A percentile compares a stretch with the other conserved stretches of the same genome.
These are phyloP conservation scores for Musa schizocarpa DNA, from an alignment of 176 grass and related monocot genomes.

Conservation along the genomic window DNA sequence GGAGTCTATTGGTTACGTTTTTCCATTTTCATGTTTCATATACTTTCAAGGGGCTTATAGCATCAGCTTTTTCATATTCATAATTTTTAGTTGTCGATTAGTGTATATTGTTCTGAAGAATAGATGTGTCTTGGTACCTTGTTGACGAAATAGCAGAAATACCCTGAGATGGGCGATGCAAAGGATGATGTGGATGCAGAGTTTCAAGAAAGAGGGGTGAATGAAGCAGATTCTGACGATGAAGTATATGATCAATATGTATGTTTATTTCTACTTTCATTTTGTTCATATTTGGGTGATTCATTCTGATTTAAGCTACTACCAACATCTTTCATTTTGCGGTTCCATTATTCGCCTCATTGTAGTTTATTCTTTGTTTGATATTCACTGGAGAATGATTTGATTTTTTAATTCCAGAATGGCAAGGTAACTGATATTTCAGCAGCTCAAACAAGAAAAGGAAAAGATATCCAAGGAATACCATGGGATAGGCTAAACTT, in stretches of 20 bases:
- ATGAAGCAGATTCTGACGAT: conserved; percentile 51
- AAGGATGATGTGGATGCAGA: conserved; percentile 37
- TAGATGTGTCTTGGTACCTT: too few species aligned
- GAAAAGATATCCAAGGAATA: conserved; percentile 86
- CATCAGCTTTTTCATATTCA: too few species aligned
- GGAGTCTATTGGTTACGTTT: neutral
- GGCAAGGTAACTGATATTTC: conserved; percentile 36
- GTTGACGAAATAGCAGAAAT: conserved; percentile 40
- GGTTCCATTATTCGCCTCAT: neutral
- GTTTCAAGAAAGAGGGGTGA: conserved; percentile 24
- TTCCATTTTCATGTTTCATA: too few species aligned
- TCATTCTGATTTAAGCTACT: neutral
- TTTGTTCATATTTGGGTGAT: conserved; percentile 4
- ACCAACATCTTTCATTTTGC: neutral
- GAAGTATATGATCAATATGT: conserved; percentile 50
- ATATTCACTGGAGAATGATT: neutral
- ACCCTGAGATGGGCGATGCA: conserved; percentile 30
- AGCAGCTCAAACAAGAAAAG: conserved; percentile 44
- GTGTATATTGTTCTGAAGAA: too few species aligned
- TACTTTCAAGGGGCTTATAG: too few species aligned
- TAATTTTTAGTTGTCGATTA: too few species aligned
- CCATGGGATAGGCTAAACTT: conserved; percentile 40
- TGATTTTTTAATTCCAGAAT: conserved; percentile 23
- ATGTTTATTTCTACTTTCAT: conserved; percentile 12
- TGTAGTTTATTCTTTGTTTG: neutral